Percentiles rank a stretch among this genome's conserved stretches.
phyloP scores from a whole-genome alignment of 495 filamentous ascomycete genomes.

The Hypomontagnella submonticulosa region DNA sequence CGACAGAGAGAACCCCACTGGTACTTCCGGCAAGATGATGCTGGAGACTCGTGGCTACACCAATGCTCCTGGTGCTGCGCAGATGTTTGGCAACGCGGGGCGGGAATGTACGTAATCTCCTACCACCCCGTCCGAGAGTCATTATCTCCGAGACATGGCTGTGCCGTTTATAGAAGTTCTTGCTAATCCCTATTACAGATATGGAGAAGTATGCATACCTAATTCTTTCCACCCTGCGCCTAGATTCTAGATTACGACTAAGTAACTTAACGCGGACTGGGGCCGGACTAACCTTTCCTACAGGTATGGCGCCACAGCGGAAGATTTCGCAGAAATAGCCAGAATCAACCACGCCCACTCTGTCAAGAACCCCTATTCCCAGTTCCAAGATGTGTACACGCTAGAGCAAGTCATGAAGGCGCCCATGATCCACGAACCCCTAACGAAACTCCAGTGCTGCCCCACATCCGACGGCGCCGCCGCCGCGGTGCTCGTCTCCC shows the following conservation, averaged over 20 bases:
- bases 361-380: slow-evolving; percentile 92
- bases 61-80: slow-evolving; percentile 84
- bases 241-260: neutral
- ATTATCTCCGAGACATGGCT: too few relatives aligned
- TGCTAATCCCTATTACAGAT: slow-evolving; percentile 49
- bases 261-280: neutral
- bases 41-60: slow-evolving; percentile 78
- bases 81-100: slow-evolving; percentile 97
- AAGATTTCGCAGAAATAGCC: slow-evolving; percentile 96
- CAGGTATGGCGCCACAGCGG: slow-evolving; percentile 82
- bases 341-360: slow-evolving; percentile 93
- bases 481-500: slow-evolving; percentile 88
- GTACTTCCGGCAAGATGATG: slow-evolving; percentile 81
- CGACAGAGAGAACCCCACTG: slow-evolving; percentile 81
- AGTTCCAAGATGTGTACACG: slow-evolving; percentile 93
- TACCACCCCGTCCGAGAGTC: too few relatives aligned
- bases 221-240: neutral
- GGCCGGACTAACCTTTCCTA: slow-evolving; percentile 26
- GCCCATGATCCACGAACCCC: slow-evolving; percentile 73
- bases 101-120: slow-evolving; percentile 66
- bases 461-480: slow-evolving; percentile 94
- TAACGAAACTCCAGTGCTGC: slow-evolving; percentile 84
- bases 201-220: slow-evolving; percentile 85
- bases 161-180: neutral
- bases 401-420: slow-evolving; percentile 83